Evolutionary conservation across 2,329 filamentous ascomycete genomes (phyloP), one percentile per base, ranked within the genome.

Genomic region (Colletotrichum trifolii): DNA sequence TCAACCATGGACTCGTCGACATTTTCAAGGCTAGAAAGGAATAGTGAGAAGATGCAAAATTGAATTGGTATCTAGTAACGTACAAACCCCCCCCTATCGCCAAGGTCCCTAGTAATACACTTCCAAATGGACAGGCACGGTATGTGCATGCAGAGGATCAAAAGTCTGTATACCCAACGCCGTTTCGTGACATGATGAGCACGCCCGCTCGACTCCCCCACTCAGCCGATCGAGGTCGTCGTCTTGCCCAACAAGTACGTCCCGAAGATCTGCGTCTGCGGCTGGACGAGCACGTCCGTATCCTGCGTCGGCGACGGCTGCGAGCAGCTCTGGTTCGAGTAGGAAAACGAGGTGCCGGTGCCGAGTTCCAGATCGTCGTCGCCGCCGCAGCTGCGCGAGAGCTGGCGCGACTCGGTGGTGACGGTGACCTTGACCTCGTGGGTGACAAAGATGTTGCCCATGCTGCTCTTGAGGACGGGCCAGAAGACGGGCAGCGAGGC

Each of bases 381-480:
- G 11, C 62, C 62, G 52, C 45, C 62, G 52, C 45, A 25, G 25
- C 25, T 25, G 25, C 25, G 25, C 25, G 25, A 25, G 25, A 25
- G 25, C 25, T 4, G 25, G 25, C 25, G 58, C 10, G 33, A 46
- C 17, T 65, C 62, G 1, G 62, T 65, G 1, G 62, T 65, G 25
- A 73, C 56, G 15, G 69, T 59, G 33, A 73, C 56, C 33, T 71
- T 65, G 35, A 78, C 73, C 54, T 78, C 76, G 34, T 72, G 74
- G 17, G 75, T 78, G 7, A 78, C 73, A 55, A 77, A 76, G 65
- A 78, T 77, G 36, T 62, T 69, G 49, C 71, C 73, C 42, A 77
- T 61, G 8, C 66, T 62, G n/a, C 71, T 60, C 15, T 69, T 64
- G 6, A 78, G 55, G 17, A 76, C 66, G 8, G 64, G 64, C 64